Evolutionary conservation across 495 filamentous ascomycete genomes (phyloP), one percentile per base, ranked within the genome.

Genomic region (Rusavskia elegans): DNA sequence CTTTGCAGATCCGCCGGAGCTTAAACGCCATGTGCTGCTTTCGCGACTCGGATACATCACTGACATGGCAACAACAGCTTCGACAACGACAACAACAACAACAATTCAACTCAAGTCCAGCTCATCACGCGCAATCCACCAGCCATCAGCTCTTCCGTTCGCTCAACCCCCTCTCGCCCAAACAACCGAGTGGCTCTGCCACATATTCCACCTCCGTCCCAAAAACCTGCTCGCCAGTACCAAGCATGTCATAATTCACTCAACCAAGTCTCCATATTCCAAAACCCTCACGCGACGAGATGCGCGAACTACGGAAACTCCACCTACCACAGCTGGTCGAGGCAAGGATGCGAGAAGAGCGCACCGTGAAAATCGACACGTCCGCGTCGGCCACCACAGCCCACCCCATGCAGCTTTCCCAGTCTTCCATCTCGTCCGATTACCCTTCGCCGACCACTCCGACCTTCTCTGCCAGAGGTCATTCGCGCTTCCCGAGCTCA

Each of bases 401-500:
- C 23, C 57, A 57, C 30, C 40, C 39, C 29, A 52, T 44, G 0
- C 55, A 59, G 17, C 44, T 45, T 32, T 59, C 59, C 16, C 56
- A 55, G 30, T 57, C 59, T 32, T 61, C 59, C 9, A 52, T 50
- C 11, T 41, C 57, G 16, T 59, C 56, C 23, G 59, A 62, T 17
- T 27, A 40, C 0, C 40, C 58, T 20, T 60, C 59, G 30, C 57
- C 57, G 6, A 57, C 37, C 25, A 60, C 59, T 16, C 55, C 59
- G 27, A 59, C 59, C 8, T 59, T 57, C 42, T 62, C 59, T 16
- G 1, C 49, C 17, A 53, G 59, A 19, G 55, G 57, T 21, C 59
- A 59, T 51, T 53, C 56, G 0, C 52, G 59, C 36, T 56, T 57
- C n/a, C 58, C 53, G 7, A 83, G 80, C 63, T 81, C 80, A 6